phyloP scores from a whole-genome alignment of 331 rosid species.

The Quercus phellos region DNA sequence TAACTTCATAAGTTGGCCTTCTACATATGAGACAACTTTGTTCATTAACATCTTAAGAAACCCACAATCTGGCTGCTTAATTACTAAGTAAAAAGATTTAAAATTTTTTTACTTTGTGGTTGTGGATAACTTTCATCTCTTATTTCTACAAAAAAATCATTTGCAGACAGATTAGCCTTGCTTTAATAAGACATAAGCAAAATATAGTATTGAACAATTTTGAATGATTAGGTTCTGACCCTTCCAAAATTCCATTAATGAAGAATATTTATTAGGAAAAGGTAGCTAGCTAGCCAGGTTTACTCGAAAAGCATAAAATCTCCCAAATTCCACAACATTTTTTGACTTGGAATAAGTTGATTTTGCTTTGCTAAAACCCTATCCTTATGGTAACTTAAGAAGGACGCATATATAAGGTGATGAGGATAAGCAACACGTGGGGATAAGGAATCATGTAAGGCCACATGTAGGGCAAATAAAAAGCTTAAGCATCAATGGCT shows the following conservation, averaged over 20 bases:
- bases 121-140: neutral
- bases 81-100: too few species aligned
- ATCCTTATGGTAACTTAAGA: neutral
- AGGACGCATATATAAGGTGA: neutral
- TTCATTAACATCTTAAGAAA: neutral
- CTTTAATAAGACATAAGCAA: too few species aligned
- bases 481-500: neutral
- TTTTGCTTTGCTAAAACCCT: too few species aligned
- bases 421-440: constrained; percentile 1
- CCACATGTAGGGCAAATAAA: neutral
- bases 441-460: constrained; percentile 1
- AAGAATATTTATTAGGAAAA: neutral
- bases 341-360: too few species aligned
- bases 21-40: neutral
- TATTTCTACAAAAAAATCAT: neutral
- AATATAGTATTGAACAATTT: too few species aligned
- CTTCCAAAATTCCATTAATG: neutral
- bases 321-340: neutral
- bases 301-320: neutral
- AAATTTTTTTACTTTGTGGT: neutral
- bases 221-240: neutral
- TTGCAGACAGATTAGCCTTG: too few species aligned
- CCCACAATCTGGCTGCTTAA: too few species aligned
- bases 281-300: neutral
- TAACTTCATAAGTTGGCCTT: neutral